Base-by-base conservation (phyloP, 2,329 filamentous ascomycete species). In the Ophiostoma novo-ulmi region DNA sequence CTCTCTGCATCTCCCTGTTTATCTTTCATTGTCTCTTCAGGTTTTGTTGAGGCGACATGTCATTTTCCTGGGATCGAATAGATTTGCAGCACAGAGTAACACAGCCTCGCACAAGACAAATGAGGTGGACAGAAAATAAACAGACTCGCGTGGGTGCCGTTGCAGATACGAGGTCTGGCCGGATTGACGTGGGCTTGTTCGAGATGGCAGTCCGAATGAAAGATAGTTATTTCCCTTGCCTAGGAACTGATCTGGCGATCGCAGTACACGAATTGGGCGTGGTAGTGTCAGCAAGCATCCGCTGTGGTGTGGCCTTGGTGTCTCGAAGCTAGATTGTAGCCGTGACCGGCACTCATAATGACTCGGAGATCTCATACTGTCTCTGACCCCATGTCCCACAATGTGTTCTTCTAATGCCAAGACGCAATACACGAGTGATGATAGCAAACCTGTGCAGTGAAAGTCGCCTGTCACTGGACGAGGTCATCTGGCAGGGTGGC, bases 1-100 rank as follows among this genome's bases (percentile, higher is more conserved):
- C 31, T 31, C 31, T 31, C 31, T 31, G 31, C 31, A 31, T 31
- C 31, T 31, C 31, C 31, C 3, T 31, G 31, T 31, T 31, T 31
- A 31, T 31, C 2, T 31, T 31, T 31, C 3, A 31, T 31, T 31
- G 31, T 31, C 31, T 31, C 31, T n/a, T 31, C 13, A 5, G 5
- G 13, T 65, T 65, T 65, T 65, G 63, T 39, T 67, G 65, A 67
- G 65, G 41, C 65, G 65, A 67, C 39, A 48, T 48, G 65, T 67
- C 65, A 67, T 41, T 31, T 44, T 67, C 39, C 65, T 13, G 65
- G 65, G 65, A 67, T 22, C 38, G 39, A 44, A 39, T 31, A 3
- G 5, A 44, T 44, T 65, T 17, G 39, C 38, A 48, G n/a, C 8
- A 13, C 26, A 26, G 20, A 11, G 36, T 17, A 1, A 67, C 65